Percentiles rank a stretch among this genome's conserved stretches.
These are phyloP conservation scores for Fagus sylvatica DNA, from an alignment of 306 rosid genomes.

Conservation along the genomic window DNA sequence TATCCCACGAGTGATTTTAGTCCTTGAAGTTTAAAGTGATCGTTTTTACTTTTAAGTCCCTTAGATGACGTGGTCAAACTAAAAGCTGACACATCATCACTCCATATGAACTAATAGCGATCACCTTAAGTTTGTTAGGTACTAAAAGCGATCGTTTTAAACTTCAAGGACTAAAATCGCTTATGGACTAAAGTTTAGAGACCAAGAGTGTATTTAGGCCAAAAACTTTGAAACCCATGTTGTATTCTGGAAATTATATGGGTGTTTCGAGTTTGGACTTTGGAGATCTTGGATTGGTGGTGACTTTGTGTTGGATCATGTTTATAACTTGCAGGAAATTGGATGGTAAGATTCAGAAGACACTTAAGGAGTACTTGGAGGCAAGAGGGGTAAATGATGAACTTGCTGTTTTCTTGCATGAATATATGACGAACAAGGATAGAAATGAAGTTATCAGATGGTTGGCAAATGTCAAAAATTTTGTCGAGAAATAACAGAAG, in stretches of 20 bases:
- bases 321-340: constrained; percentile 50
- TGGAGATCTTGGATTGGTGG: constrained; percentile 5
- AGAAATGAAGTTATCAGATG: constrained; percentile 71
- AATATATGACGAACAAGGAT: constrained; percentile 81
- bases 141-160: too few relatives aligned
- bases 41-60: too few relatives aligned
- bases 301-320: constrained; percentile 17
- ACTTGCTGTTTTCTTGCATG: constrained; percentile 67
- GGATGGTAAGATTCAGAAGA: constrained; percentile 48
- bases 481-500: constrained; percentile 48
- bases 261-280: constrained; percentile 20
- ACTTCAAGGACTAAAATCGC: too few relatives aligned
- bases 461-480: constrained; percentile 56
- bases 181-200: too few relatives aligned
- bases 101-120: too few relatives aligned
- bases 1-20: too few relatives aligned
- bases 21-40: too few relatives aligned
- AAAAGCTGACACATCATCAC: too few relatives aligned
- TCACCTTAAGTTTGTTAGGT: too few relatives aligned
- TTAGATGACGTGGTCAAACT: too few relatives aligned
- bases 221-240: background rate
- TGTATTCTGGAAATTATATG: background rate
- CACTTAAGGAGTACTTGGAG: constrained; percentile 53
- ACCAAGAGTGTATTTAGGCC: background rate
- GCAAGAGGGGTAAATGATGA: constrained; percentile 63